Evolutionary conservation across 352 stramenopile species (phyloP), one percentile per base, ranked within the genome.

Genomic region (Phytophthora hibernalis): DNA sequence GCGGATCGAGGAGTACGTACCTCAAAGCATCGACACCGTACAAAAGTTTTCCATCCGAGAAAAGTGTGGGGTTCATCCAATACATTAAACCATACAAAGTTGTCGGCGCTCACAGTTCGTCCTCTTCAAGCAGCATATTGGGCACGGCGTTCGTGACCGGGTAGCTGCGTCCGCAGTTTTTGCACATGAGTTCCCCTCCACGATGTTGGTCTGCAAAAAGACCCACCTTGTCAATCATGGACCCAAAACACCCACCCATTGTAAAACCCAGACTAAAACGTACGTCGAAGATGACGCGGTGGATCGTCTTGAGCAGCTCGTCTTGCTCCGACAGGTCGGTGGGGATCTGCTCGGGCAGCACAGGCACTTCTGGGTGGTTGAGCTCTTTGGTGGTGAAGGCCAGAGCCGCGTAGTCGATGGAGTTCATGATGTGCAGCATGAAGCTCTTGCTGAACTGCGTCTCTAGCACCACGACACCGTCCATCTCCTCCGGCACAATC

Each of bases 111-210:
- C 83, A 95, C 57, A 95, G 79, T 77, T 95, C 87, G 65, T 95
- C 87, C 63, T 95, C 87, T 65, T 95, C 84, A 9, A 95, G 72
- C 49, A 93, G 74, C 85, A 95, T 92, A 69, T 95, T 95, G 55
- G 87, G 87, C 64, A 95, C 83, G 18, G 85, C 87, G 54, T 93
- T 89, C 42, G 76, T 82, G 61, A 95, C 78, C 16, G 83, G 70
- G 72, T 95, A 95, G 68, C 77, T 84, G 47, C 87, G 83, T 54
- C 78, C 80, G 67, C 87, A 95, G 72, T 95, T 92, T 72, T 90
- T 93, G 78, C 87, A 95, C 24, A 95, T 51, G 15, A 95, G 73
- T 40, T 95, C 87, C 87, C 87, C 61, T 95, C 85, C 51, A 93
- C 84, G 45, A 95, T 92, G 58, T 93, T 92, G 20, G 84, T 93